Evolutionary conservation across 2,329 filamentous ascomycete genomes (phyloP).

Genomic region (Fusarium tupiense): DNA sequence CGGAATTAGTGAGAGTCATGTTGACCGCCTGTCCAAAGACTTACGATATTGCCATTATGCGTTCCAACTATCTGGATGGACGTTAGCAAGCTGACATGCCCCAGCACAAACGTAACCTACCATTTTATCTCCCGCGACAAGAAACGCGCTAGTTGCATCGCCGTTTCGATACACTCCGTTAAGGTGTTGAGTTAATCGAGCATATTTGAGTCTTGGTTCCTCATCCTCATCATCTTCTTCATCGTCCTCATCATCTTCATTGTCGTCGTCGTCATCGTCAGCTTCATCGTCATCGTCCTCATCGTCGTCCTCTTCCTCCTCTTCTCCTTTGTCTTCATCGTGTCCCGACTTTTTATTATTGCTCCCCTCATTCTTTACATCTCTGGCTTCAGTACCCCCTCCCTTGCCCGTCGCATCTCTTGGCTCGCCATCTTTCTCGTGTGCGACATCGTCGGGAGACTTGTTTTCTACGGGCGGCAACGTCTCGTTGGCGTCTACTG

Average conservation of each 20-base stretch:
- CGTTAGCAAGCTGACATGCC: slow-evolving; percentile 23
- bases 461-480: slow-evolving; percentile 6
- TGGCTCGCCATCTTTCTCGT: slow-evolving; percentile 52
- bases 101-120: slow-evolving; percentile 57
- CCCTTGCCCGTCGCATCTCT: slow-evolving; percentile 34
- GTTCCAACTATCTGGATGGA: slow-evolving; percentile 81
- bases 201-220: slow-evolving; percentile 94
- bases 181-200: slow-evolving; percentile 82
- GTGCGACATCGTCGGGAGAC: slow-evolving; percentile 33
- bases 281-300: slow-evolving; percentile 39
- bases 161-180: slow-evolving; percentile 89
- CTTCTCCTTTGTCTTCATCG: slow-evolving; percentile 22
- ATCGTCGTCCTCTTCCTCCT: slow-evolving; percentile 31
- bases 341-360: slow-evolving; percentile 36
- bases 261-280: slow-evolving; percentile 49
- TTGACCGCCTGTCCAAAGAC: slow-evolving; percentile 45
- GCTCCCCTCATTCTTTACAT: slow-evolving; percentile 11
- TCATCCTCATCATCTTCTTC: slow-evolving; percentile 75
- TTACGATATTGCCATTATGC: slow-evolving; percentile 94
- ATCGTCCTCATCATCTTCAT: slow-evolving; percentile 66
- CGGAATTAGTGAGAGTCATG: slow-evolving; percentile 39
- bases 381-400: background rate
- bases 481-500: slow-evolving; percentile 20
- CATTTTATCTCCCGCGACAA: slow-evolving; percentile 97
- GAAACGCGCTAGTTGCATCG: slow-evolving; percentile 90